Evolutionary conservation across 352 stramenopile genomes (phyloP).

Genomic region (Phytophthora ramorum): DNA sequence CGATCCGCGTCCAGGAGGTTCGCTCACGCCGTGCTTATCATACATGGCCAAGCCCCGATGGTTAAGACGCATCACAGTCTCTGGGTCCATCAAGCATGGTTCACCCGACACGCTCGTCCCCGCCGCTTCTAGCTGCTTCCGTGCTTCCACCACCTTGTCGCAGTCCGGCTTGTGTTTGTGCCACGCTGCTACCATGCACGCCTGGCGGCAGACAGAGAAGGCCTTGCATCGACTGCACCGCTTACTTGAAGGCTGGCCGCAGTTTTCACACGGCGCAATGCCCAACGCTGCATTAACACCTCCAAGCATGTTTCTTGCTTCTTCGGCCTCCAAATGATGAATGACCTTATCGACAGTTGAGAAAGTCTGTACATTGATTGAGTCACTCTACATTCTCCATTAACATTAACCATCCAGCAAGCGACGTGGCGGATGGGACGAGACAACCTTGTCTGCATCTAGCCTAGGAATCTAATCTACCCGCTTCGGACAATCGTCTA

Average conservation of each 20-base stretch:
- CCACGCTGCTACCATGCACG: constrained; percentile 36
- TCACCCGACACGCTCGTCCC: constrained; percentile 1
- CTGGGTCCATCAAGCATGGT: constrained; percentile 3
- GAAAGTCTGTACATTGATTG: constrained; percentile 24
- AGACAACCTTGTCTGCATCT: constrained; percentile 22
- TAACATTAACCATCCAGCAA: constrained; percentile 11
- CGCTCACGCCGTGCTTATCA: constrained; percentile 18
- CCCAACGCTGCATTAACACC: background rate
- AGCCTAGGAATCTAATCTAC: constrained; percentile 20
- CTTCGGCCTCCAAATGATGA: constrained; percentile 7
- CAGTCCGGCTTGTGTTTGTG: constrained; percentile 37
- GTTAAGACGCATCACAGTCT: constrained; percentile 16
- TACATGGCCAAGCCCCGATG: constrained; percentile 21
- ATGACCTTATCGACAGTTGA: constrained; percentile 19
- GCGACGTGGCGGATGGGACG: constrained; percentile 10
- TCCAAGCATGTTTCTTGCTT: background rate
- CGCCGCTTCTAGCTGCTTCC: constrained; percentile 12
- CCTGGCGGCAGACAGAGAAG: constrained; percentile 30
- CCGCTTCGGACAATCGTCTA: constrained; percentile 35
- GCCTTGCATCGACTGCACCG: constrained; percentile 42
- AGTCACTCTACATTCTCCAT: constrained; percentile 17
- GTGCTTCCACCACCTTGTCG: constrained; percentile 24
- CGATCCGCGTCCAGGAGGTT: constrained; percentile 27
- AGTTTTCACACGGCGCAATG: constrained; percentile 31
- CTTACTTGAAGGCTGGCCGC: constrained; percentile 23